A percentile compares a stretch with the other conserved stretches of the same genome.
These are phyloP conservation scores for Paraglomus occultum DNA, from an alignment of 192 early-diverging fungal species.

Conservation along the genomic window DNA sequence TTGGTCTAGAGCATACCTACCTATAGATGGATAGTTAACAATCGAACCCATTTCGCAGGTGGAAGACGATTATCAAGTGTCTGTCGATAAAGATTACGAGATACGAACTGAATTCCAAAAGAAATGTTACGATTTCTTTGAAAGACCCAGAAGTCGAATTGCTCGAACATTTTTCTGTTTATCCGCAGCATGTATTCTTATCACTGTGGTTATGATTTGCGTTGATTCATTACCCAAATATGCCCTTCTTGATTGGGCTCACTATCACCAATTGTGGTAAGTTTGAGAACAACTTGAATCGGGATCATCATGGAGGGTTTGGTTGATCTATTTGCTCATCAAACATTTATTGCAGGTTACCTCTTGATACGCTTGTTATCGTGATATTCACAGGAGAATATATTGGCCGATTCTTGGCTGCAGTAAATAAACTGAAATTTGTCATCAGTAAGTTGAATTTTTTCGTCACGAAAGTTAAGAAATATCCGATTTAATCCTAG, in stretches of 20 bases:
- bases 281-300: slow-evolving; percentile 8
- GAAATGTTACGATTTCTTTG: slow-evolving; percentile 15
- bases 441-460: neutral
- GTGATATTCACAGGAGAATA: slow-evolving; percentile 7
- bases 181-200: neutral
- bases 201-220: neutral
- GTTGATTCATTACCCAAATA: slow-evolving; percentile 4
- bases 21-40: too few relatives aligned
- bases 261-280: neutral
- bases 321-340: too few relatives aligned
- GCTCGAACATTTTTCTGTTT: neutral
- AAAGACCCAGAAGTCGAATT: neutral
- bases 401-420: neutral
- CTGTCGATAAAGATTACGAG: too few relatives aligned
- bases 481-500: too few relatives aligned
- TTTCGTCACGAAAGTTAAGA: too few relatives aligned
- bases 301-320: neutral
- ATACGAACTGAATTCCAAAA: neutral
- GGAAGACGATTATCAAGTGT: too few relatives aligned
- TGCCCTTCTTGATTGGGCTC: neutral
- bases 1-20: too few relatives aligned
- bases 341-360: too few relatives aligned
- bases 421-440: neutral
- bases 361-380: neutral
- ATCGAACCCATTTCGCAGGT: too few relatives aligned